phyloP scores from a whole-genome alignment of 441 rosid genomes.

The Erodium texanum region DNA sequence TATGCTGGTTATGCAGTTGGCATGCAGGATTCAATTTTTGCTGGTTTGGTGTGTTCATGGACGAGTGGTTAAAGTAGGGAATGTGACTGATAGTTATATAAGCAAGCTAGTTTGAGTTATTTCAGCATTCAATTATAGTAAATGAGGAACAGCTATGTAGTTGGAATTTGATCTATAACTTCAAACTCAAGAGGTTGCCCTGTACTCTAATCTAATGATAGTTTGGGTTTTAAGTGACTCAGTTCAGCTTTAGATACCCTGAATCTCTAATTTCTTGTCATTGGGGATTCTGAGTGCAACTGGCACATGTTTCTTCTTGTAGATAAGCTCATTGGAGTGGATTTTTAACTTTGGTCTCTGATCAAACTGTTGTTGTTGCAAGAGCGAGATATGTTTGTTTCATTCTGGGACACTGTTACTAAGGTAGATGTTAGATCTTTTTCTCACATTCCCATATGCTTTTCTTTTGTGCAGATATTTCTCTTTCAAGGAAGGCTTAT shows the following conservation, averaged over 20 bases:
- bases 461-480: constrained; percentile 47
- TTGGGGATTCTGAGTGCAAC: neutral
- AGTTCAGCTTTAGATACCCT: neutral
- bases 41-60: neutral
- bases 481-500: constrained; percentile 66
- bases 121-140: neutral
- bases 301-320: neutral
- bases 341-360: neutral
- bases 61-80: neutral
- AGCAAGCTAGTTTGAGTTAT: neutral
- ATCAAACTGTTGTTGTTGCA: no score
- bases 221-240: neutral
- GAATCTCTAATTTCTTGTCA: neutral
- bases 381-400: no score
- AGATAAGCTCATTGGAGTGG: neutral
- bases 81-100: neutral
- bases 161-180: neutral
- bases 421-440: neutral
- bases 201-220: neutral
- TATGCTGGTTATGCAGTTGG: neutral
- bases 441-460: neutral
- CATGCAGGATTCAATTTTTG: neutral
- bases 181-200: neutral
- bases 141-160: neutral
- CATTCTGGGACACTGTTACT: neutral